phyloP scores from a whole-genome alignment of 2,329 filamentous ascomycete genomes.

The Paramyrothecium roridum region DNA sequence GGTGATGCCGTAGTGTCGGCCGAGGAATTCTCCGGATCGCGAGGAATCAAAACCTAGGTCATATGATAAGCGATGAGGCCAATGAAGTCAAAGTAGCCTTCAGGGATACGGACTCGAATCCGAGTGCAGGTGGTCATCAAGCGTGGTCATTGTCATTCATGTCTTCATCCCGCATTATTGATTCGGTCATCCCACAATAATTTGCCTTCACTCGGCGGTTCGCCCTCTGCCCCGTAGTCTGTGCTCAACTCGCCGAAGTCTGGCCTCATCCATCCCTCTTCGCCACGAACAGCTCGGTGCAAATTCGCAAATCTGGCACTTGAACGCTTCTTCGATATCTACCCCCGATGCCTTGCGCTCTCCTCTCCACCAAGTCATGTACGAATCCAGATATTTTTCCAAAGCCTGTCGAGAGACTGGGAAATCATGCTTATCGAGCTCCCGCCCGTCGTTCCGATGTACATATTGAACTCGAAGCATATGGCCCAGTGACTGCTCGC shows the following conservation, averaged over 20 bases:
- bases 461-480: conserved; percentile 54
- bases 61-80: too few species aligned
- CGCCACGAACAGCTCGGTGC: conserved; percentile 77
- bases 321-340: conserved; percentile 79
- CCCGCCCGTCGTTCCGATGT: conserved; percentile 46
- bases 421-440: conserved; percentile 57
- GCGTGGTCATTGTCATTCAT: conserved; percentile 13
- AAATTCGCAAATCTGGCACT: conserved; percentile 85
- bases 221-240: conserved; percentile 16
- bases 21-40: too few species aligned
- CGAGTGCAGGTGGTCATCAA: too few species aligned
- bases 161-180: conserved; percentile 1
- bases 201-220: neutral
- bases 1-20: too few species aligned
- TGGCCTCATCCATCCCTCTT: conserved; percentile 61
- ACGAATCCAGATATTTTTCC: conserved; percentile 61
- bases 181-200: conserved; percentile 6
- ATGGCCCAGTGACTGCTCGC: conserved; percentile 43
- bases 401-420: conserved; percentile 64
- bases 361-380: conserved; percentile 88
- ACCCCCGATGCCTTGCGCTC: conserved; percentile 71
- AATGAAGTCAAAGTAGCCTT: too few species aligned
- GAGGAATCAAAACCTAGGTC: too few species aligned
- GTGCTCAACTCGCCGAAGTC: conserved; percentile 18
- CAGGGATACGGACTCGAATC: too few species aligned